Evolutionary conservation across 495 filamentous ascomycete genomes (phyloP).

Genomic region (Annulohypoxylon moriforme): DNA sequence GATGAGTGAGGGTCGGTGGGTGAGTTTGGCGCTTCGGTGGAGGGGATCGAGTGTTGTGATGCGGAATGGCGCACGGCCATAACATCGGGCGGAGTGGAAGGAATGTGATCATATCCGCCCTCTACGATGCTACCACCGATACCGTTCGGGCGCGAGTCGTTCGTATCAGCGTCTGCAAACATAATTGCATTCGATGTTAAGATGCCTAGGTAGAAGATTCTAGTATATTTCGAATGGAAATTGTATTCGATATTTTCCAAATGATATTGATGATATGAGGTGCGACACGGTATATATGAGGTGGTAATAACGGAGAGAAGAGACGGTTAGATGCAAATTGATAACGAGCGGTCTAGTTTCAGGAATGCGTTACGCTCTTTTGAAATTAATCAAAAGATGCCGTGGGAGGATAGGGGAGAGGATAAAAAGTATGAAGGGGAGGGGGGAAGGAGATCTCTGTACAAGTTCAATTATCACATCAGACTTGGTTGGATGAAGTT

Average conservation of each 20-base stretch:
- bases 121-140: conserved; percentile 25
- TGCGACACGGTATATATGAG: conserved; percentile 17
- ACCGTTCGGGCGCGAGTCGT: conserved; percentile 42
- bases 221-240: background rate
- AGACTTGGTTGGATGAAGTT: conserved; percentile 17
- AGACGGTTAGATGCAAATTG: conserved; percentile 1
- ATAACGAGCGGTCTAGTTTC: conserved; percentile 18
- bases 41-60: conserved; percentile 58
- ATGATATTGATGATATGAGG: background rate
- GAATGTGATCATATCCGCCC: conserved; percentile 51
- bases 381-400: conserved; percentile 30
- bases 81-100: conserved; percentile 54
- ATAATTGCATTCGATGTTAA: conserved; percentile 27
- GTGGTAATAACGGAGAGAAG: background rate
- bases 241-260: background rate
- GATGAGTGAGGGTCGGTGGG: conserved; percentile 50
- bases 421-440: background rate
- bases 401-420: background rate
- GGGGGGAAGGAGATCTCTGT: background rate
- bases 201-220: background rate
- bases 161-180: conserved; percentile 41
- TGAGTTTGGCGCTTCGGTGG: conserved; percentile 57
- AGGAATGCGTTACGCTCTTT: conserved; percentile 22
- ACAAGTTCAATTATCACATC: conserved; percentile 21
- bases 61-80: conserved; percentile 41